Conservation (phyloP, 345 rosid genomes). For the Ceriops decandra region DNA sequence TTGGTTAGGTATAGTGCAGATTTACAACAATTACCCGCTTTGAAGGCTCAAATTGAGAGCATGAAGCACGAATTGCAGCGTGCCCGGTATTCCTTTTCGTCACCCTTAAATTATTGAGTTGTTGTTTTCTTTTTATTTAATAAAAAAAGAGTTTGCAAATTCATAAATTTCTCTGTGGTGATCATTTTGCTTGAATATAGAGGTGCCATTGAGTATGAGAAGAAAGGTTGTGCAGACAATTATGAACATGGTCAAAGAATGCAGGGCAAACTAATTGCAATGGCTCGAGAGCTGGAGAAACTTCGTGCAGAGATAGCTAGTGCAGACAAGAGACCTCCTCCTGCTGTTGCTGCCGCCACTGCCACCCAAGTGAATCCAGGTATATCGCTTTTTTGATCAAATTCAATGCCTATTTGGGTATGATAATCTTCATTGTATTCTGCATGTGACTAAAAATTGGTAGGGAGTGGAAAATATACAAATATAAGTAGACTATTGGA, state of each 20-base stretch:
- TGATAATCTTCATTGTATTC: background rate
- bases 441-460: background rate
- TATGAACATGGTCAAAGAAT: slow-evolving; percentile 87
- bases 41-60: slow-evolving; percentile 72
- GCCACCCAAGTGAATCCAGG: slow-evolving; percentile 38
- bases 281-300: slow-evolving; percentile 94
- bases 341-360: slow-evolving; percentile 37
- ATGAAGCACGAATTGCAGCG: slow-evolving; percentile 89
- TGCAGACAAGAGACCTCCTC: slow-evolving; percentile 70
- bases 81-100: slow-evolving; percentile 50
- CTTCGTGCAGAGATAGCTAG: slow-evolving; percentile 91
- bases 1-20: slow-evolving; percentile 64
- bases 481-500: no score
- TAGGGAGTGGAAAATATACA: background rate
- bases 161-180: background rate
- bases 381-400: background rate
- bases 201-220: slow-evolving; percentile 88
- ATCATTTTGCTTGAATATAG: slow-evolving; percentile 31
- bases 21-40: slow-evolving; percentile 63
- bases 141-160: background rate
- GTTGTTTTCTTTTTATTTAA: background rate
- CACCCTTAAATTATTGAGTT: background rate
- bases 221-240: slow-evolving; percentile 94
- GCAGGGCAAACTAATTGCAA: slow-evolving; percentile 87
- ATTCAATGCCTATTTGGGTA: background rate